A percentile compares a stretch with the other conserved stretches of the same genome.
Conservation (phyloP, 202 grass and related monocot genomes). For the Brachypodium distachyon region DNA sequence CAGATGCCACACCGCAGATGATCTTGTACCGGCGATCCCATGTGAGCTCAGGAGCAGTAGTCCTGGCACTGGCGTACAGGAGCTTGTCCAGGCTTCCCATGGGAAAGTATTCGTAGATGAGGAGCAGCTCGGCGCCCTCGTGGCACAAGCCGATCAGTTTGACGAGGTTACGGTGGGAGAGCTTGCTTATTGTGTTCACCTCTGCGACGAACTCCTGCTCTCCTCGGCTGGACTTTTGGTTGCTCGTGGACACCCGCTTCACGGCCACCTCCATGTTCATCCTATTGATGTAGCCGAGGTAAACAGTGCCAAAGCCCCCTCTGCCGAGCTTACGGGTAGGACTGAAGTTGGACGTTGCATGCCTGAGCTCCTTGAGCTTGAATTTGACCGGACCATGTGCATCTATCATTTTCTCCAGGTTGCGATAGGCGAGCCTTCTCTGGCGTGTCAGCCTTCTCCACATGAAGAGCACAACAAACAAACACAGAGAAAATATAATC, state of each 20-base stretch:
- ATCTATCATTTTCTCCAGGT: conserved; percentile 36
- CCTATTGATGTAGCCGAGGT: conserved; percentile 25
- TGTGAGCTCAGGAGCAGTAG: neutral
- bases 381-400: conserved; percentile 26
- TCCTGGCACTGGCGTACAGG: conserved; percentile 9
- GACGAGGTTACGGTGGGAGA: conserved; percentile 50
- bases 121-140: conserved; percentile 23
- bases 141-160: conserved; percentile 59
- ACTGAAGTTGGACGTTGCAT: conserved; percentile 34
- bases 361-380: conserved; percentile 27
- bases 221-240: neutral
- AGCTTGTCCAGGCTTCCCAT: conserved; percentile 51
- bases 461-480: neutral
- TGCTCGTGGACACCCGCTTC: conserved; percentile 29
- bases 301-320: conserved; percentile 59
- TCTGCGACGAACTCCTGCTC: conserved; percentile 56
- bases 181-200: conserved; percentile 46
- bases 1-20: conserved; percentile 30
- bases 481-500: neutral
- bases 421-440: conserved; percentile 13
- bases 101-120: conserved; percentile 53
- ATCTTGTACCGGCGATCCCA: conserved; percentile 38
- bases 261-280: conserved; percentile 34
- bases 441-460: conserved; percentile 4
- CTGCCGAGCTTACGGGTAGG: conserved; percentile 39